A percentile compares a stretch with the other conserved stretches of the same genome.
Conservation (phyloP, 768 basidiomycete genomes). For the Suillus discolor region DNA sequence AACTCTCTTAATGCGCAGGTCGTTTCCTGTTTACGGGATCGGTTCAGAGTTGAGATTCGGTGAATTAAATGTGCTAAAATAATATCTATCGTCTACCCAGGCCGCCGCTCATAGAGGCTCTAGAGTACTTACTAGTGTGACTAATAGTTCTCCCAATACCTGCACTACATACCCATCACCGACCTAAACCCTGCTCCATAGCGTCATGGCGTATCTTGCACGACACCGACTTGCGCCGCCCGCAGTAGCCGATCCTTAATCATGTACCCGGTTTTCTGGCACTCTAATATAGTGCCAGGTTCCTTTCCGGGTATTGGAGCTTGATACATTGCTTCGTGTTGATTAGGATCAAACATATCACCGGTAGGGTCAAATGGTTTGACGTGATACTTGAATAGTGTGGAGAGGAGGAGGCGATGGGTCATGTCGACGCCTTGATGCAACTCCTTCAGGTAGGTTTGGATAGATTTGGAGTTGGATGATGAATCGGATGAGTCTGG, state of each 20-base stretch:
- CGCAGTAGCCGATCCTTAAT: slow-evolving; percentile 94
- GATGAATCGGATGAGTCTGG: slow-evolving; percentile 32
- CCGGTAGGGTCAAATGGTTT: slow-evolving; percentile 91
- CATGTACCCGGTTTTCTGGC: slow-evolving; percentile 88
- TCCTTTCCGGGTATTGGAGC: slow-evolving; percentile 88
- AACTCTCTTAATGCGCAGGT: slow-evolving; percentile 77
- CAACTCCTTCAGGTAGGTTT: slow-evolving; percentile 66
- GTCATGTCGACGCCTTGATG: slow-evolving; percentile 91
- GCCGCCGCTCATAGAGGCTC: slow-evolving; percentile 34
- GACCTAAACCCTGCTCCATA: neutral
- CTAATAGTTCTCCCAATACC: slow-evolving; percentile 17
- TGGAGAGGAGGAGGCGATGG: slow-evolving; percentile 85
- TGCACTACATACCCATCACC: slow-evolving; percentile 4
- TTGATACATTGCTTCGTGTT: slow-evolving; percentile 94
- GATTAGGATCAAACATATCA: slow-evolving; percentile 93
- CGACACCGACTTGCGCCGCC: slow-evolving; percentile 96
- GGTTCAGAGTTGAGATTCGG: slow-evolving; percentile 86
- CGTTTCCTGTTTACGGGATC: slow-evolving; percentile 52
- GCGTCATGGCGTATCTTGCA: slow-evolving; percentile 58
- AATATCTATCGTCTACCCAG: slow-evolving; percentile 34
- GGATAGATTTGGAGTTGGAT: slow-evolving; percentile 51
- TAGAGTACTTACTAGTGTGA: slow-evolving; percentile 18
- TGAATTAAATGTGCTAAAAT: slow-evolving; percentile 50
- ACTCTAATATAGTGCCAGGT: slow-evolving; percentile 88
- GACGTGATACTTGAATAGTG: slow-evolving; percentile 89